Evolutionary conservation across 2,329 filamentous ascomycete genomes (phyloP), one percentile per base, ranked within the genome.

Genomic region (Cryphonectria carpinicola): DNA sequence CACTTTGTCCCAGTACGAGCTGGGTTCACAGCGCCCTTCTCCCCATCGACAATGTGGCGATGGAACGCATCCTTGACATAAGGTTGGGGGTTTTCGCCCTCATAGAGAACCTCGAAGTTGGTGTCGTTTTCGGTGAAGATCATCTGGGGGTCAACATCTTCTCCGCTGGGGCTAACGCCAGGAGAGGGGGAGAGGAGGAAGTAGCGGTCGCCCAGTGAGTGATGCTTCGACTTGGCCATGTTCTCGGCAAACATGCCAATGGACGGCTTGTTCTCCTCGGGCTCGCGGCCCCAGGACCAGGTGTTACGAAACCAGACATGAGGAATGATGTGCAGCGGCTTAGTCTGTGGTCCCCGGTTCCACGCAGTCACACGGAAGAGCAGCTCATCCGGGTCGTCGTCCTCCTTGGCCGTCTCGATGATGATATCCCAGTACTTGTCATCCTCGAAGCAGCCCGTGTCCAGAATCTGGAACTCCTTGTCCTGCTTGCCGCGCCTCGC

Each of bases 281-380:
- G 80, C 77, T 97, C 93, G 73, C 92, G 88, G 32, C 95, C 95
- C 95, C 95, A 98, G 54, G 92, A 89, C 96, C 96, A 98, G 3
- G 95, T 98, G 80, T 98, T 98, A 74, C 95, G 90, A 84, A 98
- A 98, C 94, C 95, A 98, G 67, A 97, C 89, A 72, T 98, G 96
- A 11, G 95, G 95, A 60, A 98, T 85, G 77, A 98, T 97, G 81
- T 98, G 96, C 68, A 98, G 84, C 32, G 94, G 95, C 19, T 96
- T 95, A 19, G 93, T 90, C 67, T 98, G 93, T 8, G 94, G 93
- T 22, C 96, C 95, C 76, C 96, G 89, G 79, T 98, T 98, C 92
- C 96, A 98, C 61, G 95, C 95, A 14, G 95, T 98, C 61, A 98
- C 92, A 77, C 96, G 93, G 84, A 98, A 98, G 41, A 97, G 85